Evolutionary conservation across 2,329 filamentous ascomycete genomes (phyloP).

Genomic region (Sporothrix sp.): DNA sequence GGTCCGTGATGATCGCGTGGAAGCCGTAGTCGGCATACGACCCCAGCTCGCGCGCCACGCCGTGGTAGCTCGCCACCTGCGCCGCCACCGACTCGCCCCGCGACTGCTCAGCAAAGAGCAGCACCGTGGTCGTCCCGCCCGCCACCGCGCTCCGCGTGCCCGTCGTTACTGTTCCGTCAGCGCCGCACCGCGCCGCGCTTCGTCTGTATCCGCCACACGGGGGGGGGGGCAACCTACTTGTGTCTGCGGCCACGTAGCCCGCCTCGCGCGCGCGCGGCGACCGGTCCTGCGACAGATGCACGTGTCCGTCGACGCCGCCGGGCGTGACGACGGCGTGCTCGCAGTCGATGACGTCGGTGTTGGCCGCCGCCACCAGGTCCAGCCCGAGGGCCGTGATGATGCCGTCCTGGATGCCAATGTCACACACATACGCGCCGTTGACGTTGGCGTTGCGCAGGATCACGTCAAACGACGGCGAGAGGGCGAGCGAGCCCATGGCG

Average conservation of each 20-base stretch:
- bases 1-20: slow-evolving; percentile 41
- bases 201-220: too few species aligned
- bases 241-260: slow-evolving; percentile 22
- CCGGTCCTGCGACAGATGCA: slow-evolving; percentile 27
- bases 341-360: slow-evolving; percentile 9
- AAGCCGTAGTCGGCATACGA: slow-evolving; percentile 49
- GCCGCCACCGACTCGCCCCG: slow-evolving; percentile 42
- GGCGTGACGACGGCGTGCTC: slow-evolving; percentile 10
- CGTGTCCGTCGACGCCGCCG: slow-evolving; percentile 28
- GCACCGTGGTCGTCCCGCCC: slow-evolving; percentile 47
- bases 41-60: slow-evolving; percentile 47
- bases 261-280: slow-evolving; percentile 18
- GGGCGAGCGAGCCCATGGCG: neutral
- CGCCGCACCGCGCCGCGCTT: too few species aligned
- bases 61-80: slow-evolving; percentile 61
- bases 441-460: slow-evolving; percentile 10
- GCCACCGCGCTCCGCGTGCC: slow-evolving; percentile 45
- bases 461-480: neutral
- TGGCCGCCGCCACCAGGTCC: neutral
- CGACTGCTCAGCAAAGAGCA: slow-evolving; percentile 46
- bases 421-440: slow-evolving; percentile 9
- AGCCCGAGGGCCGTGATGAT: slow-evolving; percentile 6
- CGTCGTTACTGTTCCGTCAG: slow-evolving; percentile 19
- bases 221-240: slow-evolving; percentile 6
- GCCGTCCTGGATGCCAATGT: slow-evolving; percentile 10